Conservation (phyloP, 495 filamentous ascomycete species). For the Hypoxylon fragiforme region DNA sequence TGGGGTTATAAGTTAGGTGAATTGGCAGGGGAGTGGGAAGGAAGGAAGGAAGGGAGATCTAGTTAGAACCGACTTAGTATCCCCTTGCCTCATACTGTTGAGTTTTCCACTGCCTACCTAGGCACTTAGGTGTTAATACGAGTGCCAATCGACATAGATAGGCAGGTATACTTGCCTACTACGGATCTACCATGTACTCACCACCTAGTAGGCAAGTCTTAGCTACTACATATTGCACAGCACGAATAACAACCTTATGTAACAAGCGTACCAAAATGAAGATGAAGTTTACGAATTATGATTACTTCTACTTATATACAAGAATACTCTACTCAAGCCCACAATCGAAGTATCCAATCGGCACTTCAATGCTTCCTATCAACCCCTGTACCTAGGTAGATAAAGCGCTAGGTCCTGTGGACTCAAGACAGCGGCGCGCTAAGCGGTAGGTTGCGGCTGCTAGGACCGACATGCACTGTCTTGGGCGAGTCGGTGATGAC, state of each 20-base stretch:
- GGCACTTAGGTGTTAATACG: too few relatives aligned
- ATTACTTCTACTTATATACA: constrained; percentile 26
- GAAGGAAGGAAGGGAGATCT: neutral
- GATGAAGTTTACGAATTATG: constrained; percentile 8
- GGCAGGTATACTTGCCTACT: too few relatives aligned
- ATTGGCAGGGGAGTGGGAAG: too few relatives aligned
- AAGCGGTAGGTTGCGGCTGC: constrained; percentile 48
- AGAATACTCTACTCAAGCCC: constrained; percentile 5
- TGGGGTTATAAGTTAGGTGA: too few relatives aligned
- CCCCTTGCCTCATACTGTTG: neutral
- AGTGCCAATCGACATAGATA: neutral
- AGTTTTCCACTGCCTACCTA: neutral
- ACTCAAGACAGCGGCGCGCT: constrained; percentile 31
- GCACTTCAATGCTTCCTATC: neutral
- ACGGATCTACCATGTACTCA: too few relatives aligned
- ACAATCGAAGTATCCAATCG: too few relatives aligned
- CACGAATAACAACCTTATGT: too few relatives aligned
- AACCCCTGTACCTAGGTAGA: too few relatives aligned
- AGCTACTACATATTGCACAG: too few relatives aligned
- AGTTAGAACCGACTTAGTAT: neutral
- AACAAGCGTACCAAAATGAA: too few relatives aligned
- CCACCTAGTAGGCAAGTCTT: too few relatives aligned
- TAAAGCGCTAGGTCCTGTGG: too few relatives aligned
- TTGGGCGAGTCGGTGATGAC: constrained; percentile 69
- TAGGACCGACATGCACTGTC: constrained; percentile 69